Percentiles rank a stretch among this genome's conserved stretches.
Conservation (phyloP, 2,329 filamentous ascomycete species). For the Basipetospora chlamydospora region DNA sequence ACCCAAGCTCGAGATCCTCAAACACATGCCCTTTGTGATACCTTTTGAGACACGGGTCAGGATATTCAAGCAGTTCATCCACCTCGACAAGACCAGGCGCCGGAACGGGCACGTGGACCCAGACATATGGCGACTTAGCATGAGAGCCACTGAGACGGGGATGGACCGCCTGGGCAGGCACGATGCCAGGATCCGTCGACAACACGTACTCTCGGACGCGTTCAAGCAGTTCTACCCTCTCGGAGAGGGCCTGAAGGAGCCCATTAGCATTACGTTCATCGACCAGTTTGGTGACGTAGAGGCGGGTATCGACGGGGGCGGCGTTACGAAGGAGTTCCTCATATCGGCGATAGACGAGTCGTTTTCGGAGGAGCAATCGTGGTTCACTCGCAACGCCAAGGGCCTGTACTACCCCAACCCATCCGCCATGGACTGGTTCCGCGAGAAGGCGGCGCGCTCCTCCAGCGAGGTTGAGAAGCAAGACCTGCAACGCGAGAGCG, state of each 20-base stretch:
- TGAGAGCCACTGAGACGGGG: conserved; percentile 1
- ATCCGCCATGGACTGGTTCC: conserved; percentile 53
- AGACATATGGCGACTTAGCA: conserved; percentile 13
- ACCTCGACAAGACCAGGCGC: conserved; percentile 61
- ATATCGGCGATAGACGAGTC: conserved; percentile 78
- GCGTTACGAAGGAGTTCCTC: conserved; percentile 94
- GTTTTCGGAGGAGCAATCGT: conserved; percentile 46
- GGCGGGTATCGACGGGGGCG: conserved; percentile 91
- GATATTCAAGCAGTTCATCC: conserved; percentile 88
- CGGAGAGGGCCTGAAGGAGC: conserved; percentile 75
- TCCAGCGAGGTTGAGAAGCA: not conserved
- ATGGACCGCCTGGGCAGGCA: conserved; percentile 3
- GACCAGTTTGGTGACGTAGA: conserved; percentile 78
- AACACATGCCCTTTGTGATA: conserved; percentile 95
- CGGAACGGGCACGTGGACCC: conserved; percentile 44
- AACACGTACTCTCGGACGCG: conserved; percentile 46
- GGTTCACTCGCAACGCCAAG: conserved; percentile 67
- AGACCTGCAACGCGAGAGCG: not conserved
- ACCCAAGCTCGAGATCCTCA: conserved; percentile 75
- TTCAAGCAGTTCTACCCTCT: conserved; percentile 70
- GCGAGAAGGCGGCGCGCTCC: conserved; percentile 34
- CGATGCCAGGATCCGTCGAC: conserved; percentile 1
- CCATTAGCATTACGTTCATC: conserved; percentile 91
- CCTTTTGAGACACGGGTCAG: conserved; percentile 83
- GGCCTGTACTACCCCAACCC: conserved; percentile 86